phyloP scores from a whole-genome alignment of 2,329 filamentous ascomycete genomes.

The Orbilia javanica region DNA sequence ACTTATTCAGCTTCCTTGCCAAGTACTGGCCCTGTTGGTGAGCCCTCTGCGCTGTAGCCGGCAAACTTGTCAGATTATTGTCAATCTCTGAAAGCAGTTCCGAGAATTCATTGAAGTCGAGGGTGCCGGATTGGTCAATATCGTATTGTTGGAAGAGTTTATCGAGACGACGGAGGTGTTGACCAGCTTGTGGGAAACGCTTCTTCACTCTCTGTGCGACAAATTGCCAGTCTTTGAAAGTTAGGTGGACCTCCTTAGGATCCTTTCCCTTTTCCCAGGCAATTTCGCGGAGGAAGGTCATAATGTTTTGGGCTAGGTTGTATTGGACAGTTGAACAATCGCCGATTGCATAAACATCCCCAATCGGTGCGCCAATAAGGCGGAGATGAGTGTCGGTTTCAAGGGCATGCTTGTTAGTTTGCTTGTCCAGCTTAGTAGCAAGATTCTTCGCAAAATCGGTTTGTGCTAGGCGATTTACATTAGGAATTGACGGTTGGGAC shows the following conservation, averaged over 20 bases:
- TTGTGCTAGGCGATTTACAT: conserved; percentile 70
- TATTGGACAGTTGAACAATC: conserved; percentile 98
- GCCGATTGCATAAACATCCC: conserved; percentile 95
- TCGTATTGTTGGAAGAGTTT: conserved; percentile 93
- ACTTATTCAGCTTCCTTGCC: conserved; percentile 91
- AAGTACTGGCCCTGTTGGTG: conserved; percentile 96
- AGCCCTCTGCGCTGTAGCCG: conserved; percentile 93
- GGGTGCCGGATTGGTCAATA: conserved; percentile 89
- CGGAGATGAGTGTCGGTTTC: conserved; percentile 96
- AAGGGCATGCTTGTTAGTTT: conserved; percentile 90
- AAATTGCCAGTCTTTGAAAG: conserved; percentile 87
- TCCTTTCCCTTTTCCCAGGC: conserved; percentile 94
- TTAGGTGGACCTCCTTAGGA: conserved; percentile 86
- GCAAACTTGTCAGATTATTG: conserved; percentile 90
- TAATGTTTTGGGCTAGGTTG: conserved; percentile 90
- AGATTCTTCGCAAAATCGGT: conserved; percentile 82
- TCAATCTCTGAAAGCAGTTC: conserved; percentile 94
- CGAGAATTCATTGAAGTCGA: conserved; percentile 91
- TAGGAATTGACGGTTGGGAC: not conserved
- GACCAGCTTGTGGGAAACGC: conserved; percentile 89
- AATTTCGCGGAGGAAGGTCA: conserved; percentile 87
- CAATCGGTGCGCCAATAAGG: conserved; percentile 86
- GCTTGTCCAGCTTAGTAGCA: conserved; percentile 79
- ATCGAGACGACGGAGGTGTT: conserved; percentile 88
- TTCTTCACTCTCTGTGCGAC: conserved; percentile 82